Base-by-base conservation (phyloP, 345 rosid genomes). In the Lagerstroemia speciosa region DNA sequence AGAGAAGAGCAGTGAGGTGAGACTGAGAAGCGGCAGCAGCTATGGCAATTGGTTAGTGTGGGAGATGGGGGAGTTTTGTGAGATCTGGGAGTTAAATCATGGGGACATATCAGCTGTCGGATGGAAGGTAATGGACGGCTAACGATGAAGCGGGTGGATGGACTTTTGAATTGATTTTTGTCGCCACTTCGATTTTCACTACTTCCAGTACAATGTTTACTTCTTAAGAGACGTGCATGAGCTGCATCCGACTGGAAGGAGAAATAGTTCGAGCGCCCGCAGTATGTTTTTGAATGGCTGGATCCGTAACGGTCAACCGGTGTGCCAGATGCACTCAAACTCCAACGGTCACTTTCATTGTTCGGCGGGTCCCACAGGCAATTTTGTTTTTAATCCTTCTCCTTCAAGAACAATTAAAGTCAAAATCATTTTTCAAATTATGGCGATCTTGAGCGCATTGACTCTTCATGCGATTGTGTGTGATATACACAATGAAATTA, bases 241-340 rank as follows among this genome's bases (percentile, higher is more conserved):
- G 19, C 0, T 19, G 29, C 30, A 53, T 6, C 10, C 30, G 65
- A 73, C 75, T 67, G 81, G 83, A 78, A 72, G 48, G 12, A 77
- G 79, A 40, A 72, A 46, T 16, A 61, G 38, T 0, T 12, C 75
- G 81, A 71, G 71, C 33, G 76, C 15, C 8, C 19, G 15, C 58
- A 70, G 77, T 6, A 62, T 66, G 62, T 26, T 80, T 80, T 73
- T 24, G 65, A 80, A 80, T 61, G 67, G 24, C 30, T 50, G 6
- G 45, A 32, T 8, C 76, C 76, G 77, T 73, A 87, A 89, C 96
- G 93, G 90, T 87, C 88, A 77, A 64, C 75, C 77, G 15, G 64
- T 71, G 57, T 73, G 85, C 71, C 85, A 71, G 81, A 31, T 62
- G 15, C 17, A 62, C 24, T 48, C 55, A 57, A 62, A 41, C 46